phyloP scores from a whole-genome alignment of 345 rosid genomes.

The Dipteronia dyeriana region DNA sequence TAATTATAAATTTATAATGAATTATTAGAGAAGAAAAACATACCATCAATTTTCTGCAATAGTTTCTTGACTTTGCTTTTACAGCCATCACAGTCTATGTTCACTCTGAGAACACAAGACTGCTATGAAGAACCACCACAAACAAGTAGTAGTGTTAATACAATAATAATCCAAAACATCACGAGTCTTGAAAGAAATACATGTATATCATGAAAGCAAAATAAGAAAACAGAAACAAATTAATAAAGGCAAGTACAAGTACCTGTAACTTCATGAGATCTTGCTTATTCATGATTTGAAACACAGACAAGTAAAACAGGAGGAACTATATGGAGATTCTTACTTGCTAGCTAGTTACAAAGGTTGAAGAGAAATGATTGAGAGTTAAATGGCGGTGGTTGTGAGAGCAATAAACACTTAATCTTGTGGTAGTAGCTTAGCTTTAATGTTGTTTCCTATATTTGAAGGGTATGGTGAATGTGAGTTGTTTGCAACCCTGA shows the following conservation, averaged over 20 bases:
- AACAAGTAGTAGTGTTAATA: slow-evolving; percentile 9
- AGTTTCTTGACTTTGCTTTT: slow-evolving; percentile 77
- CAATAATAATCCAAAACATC: background rate
- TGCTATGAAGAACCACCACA: slow-evolving; percentile 36
- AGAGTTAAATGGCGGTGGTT: slow-evolving; percentile 12
- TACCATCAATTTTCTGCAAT: slow-evolving; percentile 82
- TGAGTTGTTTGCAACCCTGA: background rate
- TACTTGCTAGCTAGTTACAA: background rate
- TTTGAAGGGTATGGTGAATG: background rate
- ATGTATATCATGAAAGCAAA: background rate
- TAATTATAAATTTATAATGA: no score
- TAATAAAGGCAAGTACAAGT: background rate
- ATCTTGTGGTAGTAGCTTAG: background rate
- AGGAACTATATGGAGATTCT: background rate
- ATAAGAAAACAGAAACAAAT: background rate
- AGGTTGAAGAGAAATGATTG: slow-evolving; percentile 6
- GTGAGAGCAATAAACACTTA: slow-evolving; percentile 11
- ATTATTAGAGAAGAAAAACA: background rate
- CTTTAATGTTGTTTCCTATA: no score
- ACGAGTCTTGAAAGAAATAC: background rate
- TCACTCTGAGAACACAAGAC: slow-evolving; percentile 84
- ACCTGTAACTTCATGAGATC: slow-evolving; percentile 25
- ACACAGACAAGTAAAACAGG: background rate
- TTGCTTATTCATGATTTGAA: slow-evolving; percentile 16
- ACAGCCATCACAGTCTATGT: slow-evolving; percentile 96